A percentile compares a stretch with the other conserved stretches of the same genome.
phyloP scores from a whole-genome alignment of 805 yeast genomes.

The Komagataella populi region DNA sequence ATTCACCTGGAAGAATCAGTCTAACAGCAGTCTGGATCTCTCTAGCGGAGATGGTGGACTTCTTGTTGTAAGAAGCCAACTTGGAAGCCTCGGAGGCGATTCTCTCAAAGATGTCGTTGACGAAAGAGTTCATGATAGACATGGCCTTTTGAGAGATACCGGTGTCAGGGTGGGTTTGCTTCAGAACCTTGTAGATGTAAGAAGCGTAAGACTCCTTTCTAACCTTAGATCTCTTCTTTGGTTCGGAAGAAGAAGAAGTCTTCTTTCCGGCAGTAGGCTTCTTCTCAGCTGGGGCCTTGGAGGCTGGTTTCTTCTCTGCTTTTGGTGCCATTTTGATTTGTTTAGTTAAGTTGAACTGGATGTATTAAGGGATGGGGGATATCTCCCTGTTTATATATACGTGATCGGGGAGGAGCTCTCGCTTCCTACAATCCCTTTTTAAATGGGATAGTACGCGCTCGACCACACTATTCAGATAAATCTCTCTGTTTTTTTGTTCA shows the following conservation, averaged over 20 bases:
- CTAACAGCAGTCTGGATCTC: slow-evolving; percentile 98
- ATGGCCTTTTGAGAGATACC: slow-evolving; percentile 92
- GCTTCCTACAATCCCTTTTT: neutral
- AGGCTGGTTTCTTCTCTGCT: slow-evolving; percentile 47
- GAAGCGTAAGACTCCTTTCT: slow-evolving; percentile 92
- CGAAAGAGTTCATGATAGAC: slow-evolving; percentile 91
- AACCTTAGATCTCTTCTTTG: slow-evolving; percentile 76
- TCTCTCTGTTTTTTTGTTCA: neutral
- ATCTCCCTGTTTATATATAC: slow-evolving; percentile 1
- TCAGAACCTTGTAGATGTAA: slow-evolving; percentile 86
- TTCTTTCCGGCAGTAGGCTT: slow-evolving; percentile 68
- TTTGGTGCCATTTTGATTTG: slow-evolving; percentile 32
- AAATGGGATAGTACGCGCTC: neutral
- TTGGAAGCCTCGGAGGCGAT: slow-evolving; percentile 87
- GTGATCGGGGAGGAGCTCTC: neutral
- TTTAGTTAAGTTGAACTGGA: neutral
- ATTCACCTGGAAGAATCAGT: slow-evolving; percentile 96
- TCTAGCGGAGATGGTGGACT: slow-evolving; percentile 88
- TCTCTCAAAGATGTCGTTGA: slow-evolving; percentile 87
- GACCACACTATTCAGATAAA: neutral
- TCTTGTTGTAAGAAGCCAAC: slow-evolving; percentile 89
- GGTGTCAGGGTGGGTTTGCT: slow-evolving; percentile 92
- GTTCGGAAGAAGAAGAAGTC: slow-evolving; percentile 56
- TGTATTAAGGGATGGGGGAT: neutral
- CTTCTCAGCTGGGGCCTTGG: slow-evolving; percentile 87